A percentile compares a stretch with the other conserved stretches of the same genome.
These are phyloP conservation scores for Salix koriyanagi DNA, from an alignment of 345 rosid species.

Conservation along the genomic window DNA sequence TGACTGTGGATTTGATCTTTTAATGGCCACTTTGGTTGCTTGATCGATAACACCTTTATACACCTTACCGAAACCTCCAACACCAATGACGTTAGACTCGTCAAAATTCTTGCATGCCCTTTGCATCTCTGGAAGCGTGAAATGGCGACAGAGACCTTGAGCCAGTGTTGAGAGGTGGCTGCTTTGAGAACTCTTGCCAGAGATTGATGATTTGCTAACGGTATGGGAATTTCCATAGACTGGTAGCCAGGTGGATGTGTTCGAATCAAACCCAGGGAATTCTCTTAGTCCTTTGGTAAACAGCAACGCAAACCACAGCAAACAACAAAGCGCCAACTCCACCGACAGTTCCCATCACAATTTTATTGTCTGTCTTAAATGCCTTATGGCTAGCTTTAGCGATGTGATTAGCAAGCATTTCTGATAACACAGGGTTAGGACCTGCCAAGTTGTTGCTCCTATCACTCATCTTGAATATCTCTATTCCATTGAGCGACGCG, in stretches of 20 bases:
- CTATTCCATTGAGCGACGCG: slow-evolving; percentile 60
- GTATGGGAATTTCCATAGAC: slow-evolving; percentile 48
- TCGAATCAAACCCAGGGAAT: slow-evolving; percentile 30
- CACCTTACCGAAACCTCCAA: slow-evolving; percentile 93
- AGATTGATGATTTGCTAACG: slow-evolving; percentile 43
- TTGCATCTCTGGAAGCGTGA: slow-evolving; percentile 56
- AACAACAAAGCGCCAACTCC: slow-evolving; percentile 48
- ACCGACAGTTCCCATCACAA: slow-evolving; percentile 53
- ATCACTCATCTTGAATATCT: slow-evolving; percentile 64
- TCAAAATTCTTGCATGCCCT: slow-evolving; percentile 59
- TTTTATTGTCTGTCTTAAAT: background rate
- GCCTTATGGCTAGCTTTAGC: slow-evolving; percentile 10
- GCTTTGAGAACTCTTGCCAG: slow-evolving; percentile 38
- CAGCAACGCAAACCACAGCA: slow-evolving; percentile 45
- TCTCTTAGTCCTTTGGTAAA: slow-evolving; percentile 35
- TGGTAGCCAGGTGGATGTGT: slow-evolving; percentile 68
- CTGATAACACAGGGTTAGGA: slow-evolving; percentile 55
- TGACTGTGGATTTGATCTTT: slow-evolving; percentile 69
- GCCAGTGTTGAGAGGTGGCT: slow-evolving; percentile 55
- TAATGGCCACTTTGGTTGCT: slow-evolving; percentile 55
- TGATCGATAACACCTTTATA: slow-evolving; percentile 66
- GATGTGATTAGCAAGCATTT: slow-evolving; percentile 40
- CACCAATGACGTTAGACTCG: slow-evolving; percentile 65
- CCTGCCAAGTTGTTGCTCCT: slow-evolving; percentile 51
- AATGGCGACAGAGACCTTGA: slow-evolving; percentile 66